phyloP scores from a whole-genome alignment of 2,329 filamentous ascomycete genomes.

The Neonectria ditissima region DNA sequence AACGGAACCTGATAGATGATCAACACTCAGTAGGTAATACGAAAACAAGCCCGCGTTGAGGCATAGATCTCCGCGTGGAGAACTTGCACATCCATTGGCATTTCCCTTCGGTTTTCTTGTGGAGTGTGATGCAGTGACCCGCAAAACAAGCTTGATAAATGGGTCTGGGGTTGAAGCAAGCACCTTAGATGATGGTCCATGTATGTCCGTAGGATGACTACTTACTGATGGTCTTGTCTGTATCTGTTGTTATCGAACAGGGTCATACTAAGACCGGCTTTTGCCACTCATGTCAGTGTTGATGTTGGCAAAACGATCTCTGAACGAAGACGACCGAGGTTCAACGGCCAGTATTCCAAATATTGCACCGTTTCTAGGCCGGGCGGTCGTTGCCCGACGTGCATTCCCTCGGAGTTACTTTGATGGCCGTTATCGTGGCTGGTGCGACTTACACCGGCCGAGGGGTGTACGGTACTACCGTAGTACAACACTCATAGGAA shows the following conservation, averaged over 20 bases:
- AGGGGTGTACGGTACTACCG: too few species aligned
- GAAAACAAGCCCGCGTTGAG: background rate
- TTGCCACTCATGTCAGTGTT: background rate
- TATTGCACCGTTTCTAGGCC: background rate
- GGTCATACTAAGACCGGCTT: background rate
- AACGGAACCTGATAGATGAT: background rate
- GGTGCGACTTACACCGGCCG: background rate
- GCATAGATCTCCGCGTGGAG: background rate
- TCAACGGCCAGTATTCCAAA: background rate
- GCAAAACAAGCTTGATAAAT: conserved; percentile 15
- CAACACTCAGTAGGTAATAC: background rate
- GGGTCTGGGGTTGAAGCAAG: conserved; percentile 1
- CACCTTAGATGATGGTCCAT: background rate
- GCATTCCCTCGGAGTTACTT: conserved; percentile 17
- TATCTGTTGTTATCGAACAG: background rate
- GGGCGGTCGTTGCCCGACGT: background rate
- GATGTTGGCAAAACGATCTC: background rate
- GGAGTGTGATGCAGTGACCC: conserved; percentile 17
- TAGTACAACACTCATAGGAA: background rate
- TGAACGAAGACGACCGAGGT: background rate
- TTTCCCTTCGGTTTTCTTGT: conserved; percentile 12
- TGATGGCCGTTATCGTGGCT: conserved; percentile 18
- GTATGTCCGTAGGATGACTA: background rate
- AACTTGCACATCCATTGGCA: conserved; percentile 4
- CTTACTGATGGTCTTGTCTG: background rate